These are phyloP conservation scores for Tylopilus sp. DNA, from an alignment of 768 basidiomycete genomes.

Conservation along the genomic window DNA sequence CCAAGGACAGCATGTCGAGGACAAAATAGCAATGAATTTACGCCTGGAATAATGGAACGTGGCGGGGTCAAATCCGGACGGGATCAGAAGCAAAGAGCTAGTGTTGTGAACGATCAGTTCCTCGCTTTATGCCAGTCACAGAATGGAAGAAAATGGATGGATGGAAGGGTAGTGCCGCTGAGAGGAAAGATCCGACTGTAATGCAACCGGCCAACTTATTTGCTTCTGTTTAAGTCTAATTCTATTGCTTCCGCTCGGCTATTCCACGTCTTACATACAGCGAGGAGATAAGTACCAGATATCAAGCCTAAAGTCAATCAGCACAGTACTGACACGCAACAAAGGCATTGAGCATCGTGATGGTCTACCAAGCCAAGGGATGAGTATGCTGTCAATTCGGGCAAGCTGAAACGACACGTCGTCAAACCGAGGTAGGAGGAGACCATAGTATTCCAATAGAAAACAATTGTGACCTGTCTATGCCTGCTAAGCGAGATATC, in stretches of 20 bases:
- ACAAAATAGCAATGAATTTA: conserved; percentile 11
- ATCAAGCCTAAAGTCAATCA: no score
- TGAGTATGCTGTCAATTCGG: neutral
- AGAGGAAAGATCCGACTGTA: neutral
- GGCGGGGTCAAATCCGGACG: neutral
- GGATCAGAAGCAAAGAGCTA: neutral
- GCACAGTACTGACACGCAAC: neutral
- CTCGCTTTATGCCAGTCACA: neutral
- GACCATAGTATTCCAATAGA: conserved; percentile 13
- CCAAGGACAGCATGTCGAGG: conserved; percentile 30
- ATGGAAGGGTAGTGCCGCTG: neutral
- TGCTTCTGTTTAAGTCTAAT: conserved; percentile 27
- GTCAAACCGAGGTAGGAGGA: neutral
- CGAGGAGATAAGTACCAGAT: neutral
- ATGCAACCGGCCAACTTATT: conserved; percentile 12
- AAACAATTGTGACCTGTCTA: conserved; percentile 23
- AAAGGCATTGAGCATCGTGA: neutral
- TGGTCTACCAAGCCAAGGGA: no score
- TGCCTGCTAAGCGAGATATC: conserved; percentile 29
- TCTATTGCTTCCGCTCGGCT: conserved; percentile 14
- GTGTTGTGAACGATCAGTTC: neutral
- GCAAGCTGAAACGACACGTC: neutral
- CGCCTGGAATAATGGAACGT: conserved; percentile 5
- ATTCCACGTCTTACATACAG: neutral
- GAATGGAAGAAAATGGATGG: neutral